These are phyloP conservation scores for Endotrypanum monterogeii DNA, from an alignment of 208 protist species.

Conservation along the genomic window DNA sequence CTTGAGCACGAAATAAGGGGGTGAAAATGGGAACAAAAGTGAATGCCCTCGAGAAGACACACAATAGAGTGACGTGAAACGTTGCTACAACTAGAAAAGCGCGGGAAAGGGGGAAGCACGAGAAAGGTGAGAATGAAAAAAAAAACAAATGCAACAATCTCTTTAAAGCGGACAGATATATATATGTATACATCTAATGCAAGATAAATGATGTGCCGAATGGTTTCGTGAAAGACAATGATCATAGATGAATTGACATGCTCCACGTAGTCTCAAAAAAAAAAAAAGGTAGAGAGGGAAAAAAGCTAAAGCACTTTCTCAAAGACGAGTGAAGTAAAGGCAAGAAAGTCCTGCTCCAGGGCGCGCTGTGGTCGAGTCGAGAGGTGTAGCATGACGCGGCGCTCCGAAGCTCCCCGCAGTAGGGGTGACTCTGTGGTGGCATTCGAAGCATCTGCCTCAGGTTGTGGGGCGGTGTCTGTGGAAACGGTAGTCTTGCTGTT, in stretches of 20 bases:
- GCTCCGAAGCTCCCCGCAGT: background rate
- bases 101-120: background rate
- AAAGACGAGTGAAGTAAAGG: constrained; percentile 31
- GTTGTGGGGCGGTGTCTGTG: background rate
- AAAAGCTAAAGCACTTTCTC: constrained; percentile 19
- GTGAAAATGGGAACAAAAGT: no score
- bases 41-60: no score
- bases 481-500: background rate
- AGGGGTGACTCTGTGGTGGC: background rate
- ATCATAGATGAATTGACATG: background rate
- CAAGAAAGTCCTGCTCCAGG: constrained; percentile 27
- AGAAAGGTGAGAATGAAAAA: background rate
- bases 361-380: constrained; percentile 30
- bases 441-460: background rate
- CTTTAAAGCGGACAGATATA: background rate
- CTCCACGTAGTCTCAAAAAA: background rate
- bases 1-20: no score
- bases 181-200: no score
- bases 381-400: constrained; percentile 22
- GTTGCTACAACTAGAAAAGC: no score
- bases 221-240: background rate
- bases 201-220: background rate
- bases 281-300: background rate
- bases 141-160: background rate
- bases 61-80: no score